These are phyloP conservation scores for Penicillium verhagenii DNA, from an alignment of 495 filamentous ascomycete genomes.

Conservation along the genomic window DNA sequence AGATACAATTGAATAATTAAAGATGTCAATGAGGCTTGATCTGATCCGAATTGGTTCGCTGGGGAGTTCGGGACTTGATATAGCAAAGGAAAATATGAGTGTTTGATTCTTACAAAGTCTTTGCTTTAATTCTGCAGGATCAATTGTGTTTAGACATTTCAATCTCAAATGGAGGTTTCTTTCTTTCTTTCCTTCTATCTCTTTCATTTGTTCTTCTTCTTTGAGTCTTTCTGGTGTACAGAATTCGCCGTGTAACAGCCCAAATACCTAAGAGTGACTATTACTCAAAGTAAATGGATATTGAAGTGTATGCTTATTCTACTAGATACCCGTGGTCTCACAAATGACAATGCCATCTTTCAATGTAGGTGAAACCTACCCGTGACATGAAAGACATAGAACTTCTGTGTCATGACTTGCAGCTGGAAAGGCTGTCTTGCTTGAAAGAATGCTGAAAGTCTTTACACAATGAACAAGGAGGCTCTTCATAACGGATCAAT, in stretches of 20 bases:
- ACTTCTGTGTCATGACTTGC: not conserved
- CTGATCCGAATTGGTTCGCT: not conserved
- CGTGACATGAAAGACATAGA: not conserved
- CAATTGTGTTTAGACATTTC: too few relatives aligned
- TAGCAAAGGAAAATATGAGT: not conserved
- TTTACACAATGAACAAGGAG: not conserved
- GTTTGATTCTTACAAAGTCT: not conserved
- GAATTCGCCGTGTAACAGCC: not conserved
- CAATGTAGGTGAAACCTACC: not conserved
- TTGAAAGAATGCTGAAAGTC: not conserved
- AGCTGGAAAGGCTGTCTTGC: not conserved
- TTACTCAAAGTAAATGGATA: not conserved
- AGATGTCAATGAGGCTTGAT: not conserved
- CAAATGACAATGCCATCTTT: not conserved
- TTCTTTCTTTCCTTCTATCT: not conserved
- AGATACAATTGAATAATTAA: too few relatives aligned
- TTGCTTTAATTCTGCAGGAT: not conserved
- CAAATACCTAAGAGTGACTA: not conserved
- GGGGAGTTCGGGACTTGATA: not conserved
- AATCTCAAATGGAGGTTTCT: not conserved
- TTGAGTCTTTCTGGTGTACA: not conserved
- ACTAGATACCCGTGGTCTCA: not conserved
- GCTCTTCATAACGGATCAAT: too few relatives aligned
- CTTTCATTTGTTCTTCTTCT: too few relatives aligned
- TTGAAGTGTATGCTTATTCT: not conserved